phyloP scores from a whole-genome alignment of 2,329 filamentous ascomycete genomes.

The Graphilbum sp. region DNA sequence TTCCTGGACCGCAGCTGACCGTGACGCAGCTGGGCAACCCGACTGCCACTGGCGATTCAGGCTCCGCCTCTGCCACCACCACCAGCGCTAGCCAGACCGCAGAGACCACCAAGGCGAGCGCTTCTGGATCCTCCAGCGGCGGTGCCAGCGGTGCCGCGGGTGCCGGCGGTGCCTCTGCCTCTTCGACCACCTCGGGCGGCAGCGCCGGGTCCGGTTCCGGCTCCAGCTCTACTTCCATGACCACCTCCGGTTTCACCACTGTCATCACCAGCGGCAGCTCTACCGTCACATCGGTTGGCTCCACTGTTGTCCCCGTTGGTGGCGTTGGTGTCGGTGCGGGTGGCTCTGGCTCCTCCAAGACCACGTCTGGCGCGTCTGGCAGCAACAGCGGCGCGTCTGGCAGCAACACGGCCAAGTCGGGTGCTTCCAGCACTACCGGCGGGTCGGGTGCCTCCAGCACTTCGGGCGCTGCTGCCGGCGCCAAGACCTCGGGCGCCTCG shows the following conservation, averaged over 20 bases:
- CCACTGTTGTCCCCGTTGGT: not conserved
- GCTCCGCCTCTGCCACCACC: not conserved
- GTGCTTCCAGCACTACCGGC: conserved; percentile 1
- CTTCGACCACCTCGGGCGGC: not conserved
- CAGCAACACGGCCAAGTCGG: not conserved
- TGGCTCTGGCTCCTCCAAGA: not conserved
- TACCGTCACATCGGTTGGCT: not conserved
- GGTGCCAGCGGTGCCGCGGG: not conserved
- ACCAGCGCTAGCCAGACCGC: conserved; percentile 2
- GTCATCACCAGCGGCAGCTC: not conserved
- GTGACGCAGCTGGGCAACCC: not conserved
- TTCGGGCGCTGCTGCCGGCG: not conserved
- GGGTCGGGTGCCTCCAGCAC: conserved; percentile 3
- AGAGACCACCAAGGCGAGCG: not conserved
- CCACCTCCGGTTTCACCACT: not conserved
- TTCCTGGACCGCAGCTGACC: no score
- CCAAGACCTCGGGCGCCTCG: not conserved
- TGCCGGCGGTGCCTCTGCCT: conserved; percentile 3
- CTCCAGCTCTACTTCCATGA: not conserved
- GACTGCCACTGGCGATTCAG: not conserved
- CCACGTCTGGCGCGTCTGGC: not conserved
- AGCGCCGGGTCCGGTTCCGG: not conserved
- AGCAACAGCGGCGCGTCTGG: not conserved
- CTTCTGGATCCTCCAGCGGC: not conserved
- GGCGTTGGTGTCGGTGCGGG: not conserved